Percentiles rank a stretch among this genome's conserved stretches.
Evolutionary conservation across 371 early-diverging fungal species (phyloP).

Genomic region (Rhizopus delemar): DNA sequence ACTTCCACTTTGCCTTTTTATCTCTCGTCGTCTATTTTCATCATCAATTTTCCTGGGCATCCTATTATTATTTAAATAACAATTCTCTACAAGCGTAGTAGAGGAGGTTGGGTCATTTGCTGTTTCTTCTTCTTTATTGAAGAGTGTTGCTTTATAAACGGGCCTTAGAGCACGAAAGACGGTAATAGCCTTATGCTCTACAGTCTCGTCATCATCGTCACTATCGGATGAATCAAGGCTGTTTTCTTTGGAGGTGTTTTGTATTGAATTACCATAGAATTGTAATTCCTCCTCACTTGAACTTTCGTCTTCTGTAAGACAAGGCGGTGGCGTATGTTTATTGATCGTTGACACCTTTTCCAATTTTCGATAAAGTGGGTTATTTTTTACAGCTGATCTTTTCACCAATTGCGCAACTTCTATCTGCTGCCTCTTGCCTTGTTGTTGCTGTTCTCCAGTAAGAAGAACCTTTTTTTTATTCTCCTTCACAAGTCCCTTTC

Average conservation of each 20-base stretch:
- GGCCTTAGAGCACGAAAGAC: conserved; percentile 9
- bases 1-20: conserved; percentile 39
- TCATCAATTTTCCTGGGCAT: too few species aligned
- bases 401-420: conserved; percentile 29
- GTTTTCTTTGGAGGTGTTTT: neutral
- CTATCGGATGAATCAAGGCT: neutral
- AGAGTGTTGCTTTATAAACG: conserved; percentile 12
- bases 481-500: conserved; percentile 29
- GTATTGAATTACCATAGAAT: too few species aligned
- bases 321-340: too few species aligned
- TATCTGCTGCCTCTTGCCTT: conserved; percentile 11
- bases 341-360: conserved; percentile 18
- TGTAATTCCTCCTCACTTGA: too few species aligned
- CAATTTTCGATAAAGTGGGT: conserved; percentile 37
- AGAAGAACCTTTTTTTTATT: conserved; percentile 25
- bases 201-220: conserved; percentile 7
- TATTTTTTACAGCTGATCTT: conserved; percentile 35
- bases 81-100: too few species aligned
- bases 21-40: neutral
- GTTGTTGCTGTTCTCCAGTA: conserved; percentile 19
- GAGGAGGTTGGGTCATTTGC: too few species aligned
- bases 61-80: too few species aligned
- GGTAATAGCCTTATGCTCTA: conserved; percentile 8
- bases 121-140: neutral
- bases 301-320: too few species aligned